Percentiles rank a stretch among this genome's conserved stretches.
These are phyloP conservation scores for Myxozyma nipponensis DNA, from an alignment of 805 yeast species.

Conservation along the genomic window DNA sequence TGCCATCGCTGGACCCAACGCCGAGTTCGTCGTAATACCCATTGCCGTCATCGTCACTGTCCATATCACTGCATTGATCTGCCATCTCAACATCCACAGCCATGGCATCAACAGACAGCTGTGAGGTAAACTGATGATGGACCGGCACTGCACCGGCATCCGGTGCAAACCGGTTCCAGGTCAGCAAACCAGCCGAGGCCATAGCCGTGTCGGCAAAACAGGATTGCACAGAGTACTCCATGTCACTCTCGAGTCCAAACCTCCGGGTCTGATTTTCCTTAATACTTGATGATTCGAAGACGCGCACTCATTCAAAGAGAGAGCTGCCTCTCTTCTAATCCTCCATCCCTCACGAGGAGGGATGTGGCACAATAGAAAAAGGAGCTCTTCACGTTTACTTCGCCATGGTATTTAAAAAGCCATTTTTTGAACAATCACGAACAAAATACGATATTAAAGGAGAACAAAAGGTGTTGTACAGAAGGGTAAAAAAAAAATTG, in stretches of 20 bases:
- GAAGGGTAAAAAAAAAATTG: neutral
- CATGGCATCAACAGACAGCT: no score
- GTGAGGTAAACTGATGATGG: no score
- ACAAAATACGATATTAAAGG: neutral
- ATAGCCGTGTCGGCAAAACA: no score
- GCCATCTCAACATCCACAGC: neutral
- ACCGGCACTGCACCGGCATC: no score
- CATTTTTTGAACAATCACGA: neutral
- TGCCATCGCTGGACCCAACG: neutral
- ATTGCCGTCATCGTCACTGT: neutral
- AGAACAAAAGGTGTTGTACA: neutral
- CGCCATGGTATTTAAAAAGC: conserved; percentile 1
- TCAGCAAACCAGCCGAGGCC: no score
- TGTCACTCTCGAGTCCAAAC: no score
- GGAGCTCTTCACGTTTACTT: neutral
- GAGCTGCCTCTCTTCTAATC: neutral
- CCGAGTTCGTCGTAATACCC: neutral
- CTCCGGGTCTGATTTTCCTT: no score
- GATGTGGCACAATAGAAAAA: neutral
- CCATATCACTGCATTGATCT: no score
- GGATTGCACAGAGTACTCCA: no score
- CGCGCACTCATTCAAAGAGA: neutral
- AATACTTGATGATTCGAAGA: no score
- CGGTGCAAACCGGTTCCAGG: no score
- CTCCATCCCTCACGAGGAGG: neutral